phyloP scores from a whole-genome alignment of 352 stramenopile genomes.

The Globisporangium perplexum region DNA sequence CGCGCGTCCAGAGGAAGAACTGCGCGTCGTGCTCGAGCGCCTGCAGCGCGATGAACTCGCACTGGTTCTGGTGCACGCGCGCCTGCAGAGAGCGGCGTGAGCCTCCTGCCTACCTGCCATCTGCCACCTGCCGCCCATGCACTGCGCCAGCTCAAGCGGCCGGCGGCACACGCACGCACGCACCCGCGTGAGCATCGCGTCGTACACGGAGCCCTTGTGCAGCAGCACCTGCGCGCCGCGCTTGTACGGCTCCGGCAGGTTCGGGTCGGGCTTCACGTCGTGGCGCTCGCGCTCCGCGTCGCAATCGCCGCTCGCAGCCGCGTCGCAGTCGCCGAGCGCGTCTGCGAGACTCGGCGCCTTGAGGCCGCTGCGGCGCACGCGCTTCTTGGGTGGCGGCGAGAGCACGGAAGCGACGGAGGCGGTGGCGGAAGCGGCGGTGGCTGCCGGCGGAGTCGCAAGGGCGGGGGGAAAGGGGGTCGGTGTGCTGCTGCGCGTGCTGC shows the following conservation, averaged over 20 bases:
- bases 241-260: slow-evolving; percentile 39
- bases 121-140: no score
- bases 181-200: slow-evolving; percentile 63
- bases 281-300: slow-evolving; percentile 2
- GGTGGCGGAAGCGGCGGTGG: slow-evolving; percentile 5
- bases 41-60: slow-evolving; percentile 64
- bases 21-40: slow-evolving; percentile 36
- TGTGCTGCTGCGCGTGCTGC: slow-evolving; percentile 1
- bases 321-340: slow-evolving; percentile 13
- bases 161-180: no score
- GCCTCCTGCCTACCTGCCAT: no score
- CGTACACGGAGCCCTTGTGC: slow-evolving; percentile 34
- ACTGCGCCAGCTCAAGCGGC: no score
- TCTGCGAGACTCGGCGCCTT: slow-evolving; percentile 34
- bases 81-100: slow-evolving; percentile 32
- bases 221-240: slow-evolving; percentile 30
- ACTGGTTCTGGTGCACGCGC: slow-evolving; percentile 51
- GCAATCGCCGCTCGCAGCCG: slow-evolving; percentile 1
- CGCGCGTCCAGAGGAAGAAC: slow-evolving; percentile 53
- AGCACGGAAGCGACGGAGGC: no score
- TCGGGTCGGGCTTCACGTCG: slow-evolving; percentile 43
- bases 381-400: slow-evolving; percentile 49
- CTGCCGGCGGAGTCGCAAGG: background rate
- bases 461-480: background rate
- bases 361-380: slow-evolving; percentile 27